Evolutionary conservation across 2,329 filamentous ascomycete genomes (phyloP).

Genomic region (Aspergillus terreus): DNA sequence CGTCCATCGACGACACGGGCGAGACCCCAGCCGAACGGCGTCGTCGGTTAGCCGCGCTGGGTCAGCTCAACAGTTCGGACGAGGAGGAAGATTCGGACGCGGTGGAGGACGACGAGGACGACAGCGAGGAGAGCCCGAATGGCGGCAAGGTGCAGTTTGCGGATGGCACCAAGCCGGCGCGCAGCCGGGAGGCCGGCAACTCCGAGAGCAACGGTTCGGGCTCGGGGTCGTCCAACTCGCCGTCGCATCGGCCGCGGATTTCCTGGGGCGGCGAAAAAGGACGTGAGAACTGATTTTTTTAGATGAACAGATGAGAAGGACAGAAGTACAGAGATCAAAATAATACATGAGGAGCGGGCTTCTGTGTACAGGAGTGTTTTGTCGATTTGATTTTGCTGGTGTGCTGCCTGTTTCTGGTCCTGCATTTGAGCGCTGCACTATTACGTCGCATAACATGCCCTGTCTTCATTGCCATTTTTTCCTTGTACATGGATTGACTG

Average conservation of each 20-base stretch:
- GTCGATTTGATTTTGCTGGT: no score
- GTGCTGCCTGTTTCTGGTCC: no score
- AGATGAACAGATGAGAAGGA: neutral
- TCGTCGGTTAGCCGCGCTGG: conserved; percentile 44
- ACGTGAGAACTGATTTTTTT: conserved; percentile 14
- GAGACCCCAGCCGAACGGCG: conserved; percentile 46
- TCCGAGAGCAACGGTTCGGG: conserved; percentile 13
- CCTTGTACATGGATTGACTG: neutral
- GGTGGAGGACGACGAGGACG: conserved; percentile 19
- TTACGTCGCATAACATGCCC: neutral
- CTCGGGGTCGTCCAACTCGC: conserved; percentile 14
- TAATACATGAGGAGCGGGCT: no score
- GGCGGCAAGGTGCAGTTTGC: conserved; percentile 32
- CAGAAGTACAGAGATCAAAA: no score
- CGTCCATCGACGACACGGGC: conserved; percentile 31
- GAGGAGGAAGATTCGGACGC: conserved; percentile 21
- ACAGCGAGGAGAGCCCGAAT: conserved; percentile 14
- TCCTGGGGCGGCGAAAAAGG: conserved; percentile 43
- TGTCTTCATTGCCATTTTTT: neutral
- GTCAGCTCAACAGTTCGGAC: conserved; percentile 28
- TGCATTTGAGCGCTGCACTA: neutral
- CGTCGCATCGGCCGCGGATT: conserved; percentile 22
- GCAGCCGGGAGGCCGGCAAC: conserved; percentile 12
- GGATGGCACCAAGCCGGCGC: conserved; percentile 27
- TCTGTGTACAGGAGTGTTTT: no score